phyloP scores from a whole-genome alignment of 352 stramenopile genomes.

The Peronospora belbahrii region DNA sequence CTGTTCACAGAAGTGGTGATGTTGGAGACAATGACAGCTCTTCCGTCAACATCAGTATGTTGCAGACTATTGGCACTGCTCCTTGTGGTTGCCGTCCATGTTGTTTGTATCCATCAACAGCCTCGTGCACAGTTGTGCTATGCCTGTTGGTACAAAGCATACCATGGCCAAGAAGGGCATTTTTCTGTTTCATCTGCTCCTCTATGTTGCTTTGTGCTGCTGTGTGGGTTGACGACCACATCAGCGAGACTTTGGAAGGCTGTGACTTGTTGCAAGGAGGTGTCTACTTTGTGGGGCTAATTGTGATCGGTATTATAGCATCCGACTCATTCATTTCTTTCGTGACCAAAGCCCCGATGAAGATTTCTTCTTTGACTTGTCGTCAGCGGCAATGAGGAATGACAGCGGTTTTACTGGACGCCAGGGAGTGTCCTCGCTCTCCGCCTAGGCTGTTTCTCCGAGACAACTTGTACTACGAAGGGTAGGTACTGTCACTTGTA shows the following conservation, averaged over 20 bases:
- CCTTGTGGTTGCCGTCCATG: conserved; percentile 67
- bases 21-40: conserved; percentile 29
- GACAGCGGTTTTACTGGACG: conserved; percentile 9
- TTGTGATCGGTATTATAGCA: conserved; percentile 73
- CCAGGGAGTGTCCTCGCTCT: conserved; percentile 6
- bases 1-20: conserved; percentile 54
- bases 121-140: conserved; percentile 79
- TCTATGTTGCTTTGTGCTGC: conserved; percentile 52
- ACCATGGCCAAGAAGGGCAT: conserved; percentile 72
- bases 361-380: conserved; percentile 80
- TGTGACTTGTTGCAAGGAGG: conserved; percentile 59
- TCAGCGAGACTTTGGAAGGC: conserved; percentile 49
- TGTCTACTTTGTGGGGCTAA: conserved; percentile 56
- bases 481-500: conserved; percentile 21
- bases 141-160: conserved; percentile 63
- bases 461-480: conserved; percentile 57
- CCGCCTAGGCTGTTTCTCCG: conserved; percentile 31
- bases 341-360: conserved; percentile 60
- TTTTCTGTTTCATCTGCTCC: conserved; percentile 70
- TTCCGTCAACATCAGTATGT: conserved; percentile 40
- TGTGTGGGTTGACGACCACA: conserved; percentile 39
- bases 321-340: conserved; percentile 76
- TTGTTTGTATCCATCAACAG: conserved; percentile 84
- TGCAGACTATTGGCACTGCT: conserved; percentile 49
- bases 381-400: conserved; percentile 24